Evolutionary conservation across 2,329 filamentous ascomycete species (phyloP), one percentile per base, ranked within the genome.

Genomic region (Fusarium temperatum): DNA sequence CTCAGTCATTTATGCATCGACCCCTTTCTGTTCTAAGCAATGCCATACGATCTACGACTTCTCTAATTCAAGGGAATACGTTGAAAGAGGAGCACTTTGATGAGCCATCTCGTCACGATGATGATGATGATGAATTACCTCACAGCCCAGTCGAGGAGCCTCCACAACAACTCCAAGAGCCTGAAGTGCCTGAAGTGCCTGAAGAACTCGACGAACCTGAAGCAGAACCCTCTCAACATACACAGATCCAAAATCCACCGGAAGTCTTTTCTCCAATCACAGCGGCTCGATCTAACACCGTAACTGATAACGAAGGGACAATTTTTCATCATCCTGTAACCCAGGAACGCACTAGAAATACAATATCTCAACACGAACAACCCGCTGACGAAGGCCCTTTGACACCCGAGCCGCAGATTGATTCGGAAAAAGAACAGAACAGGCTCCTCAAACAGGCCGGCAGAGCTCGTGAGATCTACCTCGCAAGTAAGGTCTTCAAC

Each of bases 381-480:
- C 20, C 36, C 28, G 53, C 42, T 12, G 72, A 70, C 38, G 66
- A 39, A 50, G 35, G 18, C 17, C 71, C 63, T 38, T 61, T 55
- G 10, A 73, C 72, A 41, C 68, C 68, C 9, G 54, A 44, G 26
- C 38, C 57, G 45, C 47, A 63, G 14, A 35, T 51, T 14, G 64
- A 73, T 47, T 35, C 48, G 12, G 67, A 76, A 56, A 64, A 42
- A 38, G 74, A 74, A 26, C 71, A 79, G 22, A 66, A 74, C 26
- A 69, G 62, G 26, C 61, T 80, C n/a, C 56, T 83, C 78, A 84
- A 82, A 57, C 88, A 90, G 51, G 92, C 92, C 36, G 85, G 84
- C 3, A 87, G 89, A 74, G 91, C 91, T 51, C 89, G 92, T 67
- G 87, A 93, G 77, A 82, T 93, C 17, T 92, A 90, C 75, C 84